Conservation (phyloP, 2,329 filamentous ascomycete species). For the Berkeleyomyces basicola region DNA sequence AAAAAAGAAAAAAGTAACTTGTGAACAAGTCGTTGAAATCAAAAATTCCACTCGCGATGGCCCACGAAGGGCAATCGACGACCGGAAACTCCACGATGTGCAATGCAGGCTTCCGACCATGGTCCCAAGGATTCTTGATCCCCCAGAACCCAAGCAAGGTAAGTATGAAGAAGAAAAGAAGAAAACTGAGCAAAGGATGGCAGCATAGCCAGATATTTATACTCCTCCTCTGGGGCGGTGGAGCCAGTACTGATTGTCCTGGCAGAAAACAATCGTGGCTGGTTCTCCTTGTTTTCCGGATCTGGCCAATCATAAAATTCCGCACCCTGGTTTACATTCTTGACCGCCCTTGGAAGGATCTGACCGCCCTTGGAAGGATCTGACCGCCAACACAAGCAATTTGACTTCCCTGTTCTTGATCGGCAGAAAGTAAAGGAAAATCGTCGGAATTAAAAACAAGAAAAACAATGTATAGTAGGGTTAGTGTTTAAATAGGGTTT, state of each 20-base stretch:
- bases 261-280: not conserved
- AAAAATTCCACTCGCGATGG: slow-evolving; percentile 15
- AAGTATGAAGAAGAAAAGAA: slow-evolving; percentile 13
- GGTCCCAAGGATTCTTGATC: slow-evolving; percentile 14
- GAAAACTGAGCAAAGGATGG: slow-evolving; percentile 7
- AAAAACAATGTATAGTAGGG: too few species aligned
- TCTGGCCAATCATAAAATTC: not conserved
- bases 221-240: not conserved
- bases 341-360: not conserved
- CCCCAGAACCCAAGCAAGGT: slow-evolving; percentile 14
- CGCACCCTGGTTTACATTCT: not conserved
- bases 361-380: not conserved
- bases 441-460: too few species aligned
- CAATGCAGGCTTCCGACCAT: slow-evolving; percentile 14
- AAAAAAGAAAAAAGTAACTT: slow-evolving; percentile 7
- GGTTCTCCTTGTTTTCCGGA: not conserved
- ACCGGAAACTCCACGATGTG: slow-evolving; percentile 14
- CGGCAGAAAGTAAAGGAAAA: too few species aligned
- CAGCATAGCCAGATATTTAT: slow-evolving; percentile 7
- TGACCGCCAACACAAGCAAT: too few species aligned
- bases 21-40: slow-evolving; percentile 5
- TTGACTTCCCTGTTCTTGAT: too few species aligned
- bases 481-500: too few species aligned
- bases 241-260: not conserved
- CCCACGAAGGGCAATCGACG: slow-evolving; percentile 15